phyloP scores from a whole-genome alignment of 805 yeast species.

The Hanseniaspora pseudoguilliermondii region DNA sequence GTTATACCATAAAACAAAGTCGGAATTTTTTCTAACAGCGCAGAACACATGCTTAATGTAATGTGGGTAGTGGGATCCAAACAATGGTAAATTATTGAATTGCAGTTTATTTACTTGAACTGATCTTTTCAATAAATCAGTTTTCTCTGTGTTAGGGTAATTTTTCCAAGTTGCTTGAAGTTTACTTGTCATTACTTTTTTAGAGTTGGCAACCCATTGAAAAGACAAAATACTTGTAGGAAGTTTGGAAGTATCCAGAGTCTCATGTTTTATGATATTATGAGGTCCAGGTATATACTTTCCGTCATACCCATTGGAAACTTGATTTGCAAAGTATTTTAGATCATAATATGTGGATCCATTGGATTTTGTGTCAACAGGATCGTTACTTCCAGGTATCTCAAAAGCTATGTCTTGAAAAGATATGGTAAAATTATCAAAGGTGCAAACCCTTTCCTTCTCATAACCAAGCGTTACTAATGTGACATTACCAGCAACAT shows the following conservation, averaged over 20 bases:
- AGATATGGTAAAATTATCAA: constrained; percentile 26
- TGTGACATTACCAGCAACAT: constrained; percentile 53
- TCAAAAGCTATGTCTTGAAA: constrained; percentile 31
- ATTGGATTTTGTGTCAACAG: constrained; percentile 20
- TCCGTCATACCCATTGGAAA: constrained; percentile 12
- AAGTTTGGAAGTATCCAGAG: constrained; percentile 25
- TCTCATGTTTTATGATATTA: not conserved
- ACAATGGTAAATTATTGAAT: constrained; percentile 26
- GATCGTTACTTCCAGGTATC: constrained; percentile 19
- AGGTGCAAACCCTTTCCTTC: constrained; percentile 26
- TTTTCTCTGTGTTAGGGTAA: not conserved
- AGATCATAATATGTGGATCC: constrained; percentile 13
- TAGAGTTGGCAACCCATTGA: constrained; percentile 32
- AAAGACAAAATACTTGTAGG: constrained; percentile 32
- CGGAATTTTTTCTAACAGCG: constrained; percentile 27
- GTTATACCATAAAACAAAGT: constrained; percentile 29
- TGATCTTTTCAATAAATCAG: not conserved
- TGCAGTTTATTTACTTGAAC: constrained; percentile 20
- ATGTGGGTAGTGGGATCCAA: constrained; percentile 28
- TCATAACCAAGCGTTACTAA: constrained; percentile 41
- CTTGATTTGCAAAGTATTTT: constrained; percentile 23
- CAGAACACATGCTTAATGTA: constrained; percentile 28
- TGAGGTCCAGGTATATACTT: not conserved
- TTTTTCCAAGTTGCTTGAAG: constrained; percentile 10
- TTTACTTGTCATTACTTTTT: constrained; percentile 21